Evolutionary conservation across 805 yeast genomes (phyloP).

Genomic region (fission yeast (Schizosaccharomyces pombe)): ASM294v3 CU329670.1:4922501-4923000

Average conservation of each 20-base stretch:
- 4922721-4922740: constrained; percentile 10
- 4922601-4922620: background rate
- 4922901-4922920: constrained; percentile 53
- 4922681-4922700: background rate
- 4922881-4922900: constrained; percentile 21
- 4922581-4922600: background rate
- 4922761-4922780: constrained; percentile 47
- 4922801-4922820: constrained; percentile 60
- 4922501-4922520: constrained; percentile 14
- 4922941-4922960: constrained; percentile 54
- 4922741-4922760: constrained; percentile 28
- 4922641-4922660: constrained; percentile 48
- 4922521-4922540: background rate
- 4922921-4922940: constrained; percentile 50
- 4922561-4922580: background rate
- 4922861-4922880: background rate
- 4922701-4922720: background rate
- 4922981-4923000: constrained; percentile 48
- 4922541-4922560: background rate
- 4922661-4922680: background rate
- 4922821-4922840: constrained; percentile 28
- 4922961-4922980: constrained; percentile 60
- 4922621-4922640: constrained; percentile 25
- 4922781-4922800: constrained; percentile 51
- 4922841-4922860: background rate